Base-by-base conservation (phyloP, 768 basidiomycete species). In the Russula griseocarnosa region DNA sequence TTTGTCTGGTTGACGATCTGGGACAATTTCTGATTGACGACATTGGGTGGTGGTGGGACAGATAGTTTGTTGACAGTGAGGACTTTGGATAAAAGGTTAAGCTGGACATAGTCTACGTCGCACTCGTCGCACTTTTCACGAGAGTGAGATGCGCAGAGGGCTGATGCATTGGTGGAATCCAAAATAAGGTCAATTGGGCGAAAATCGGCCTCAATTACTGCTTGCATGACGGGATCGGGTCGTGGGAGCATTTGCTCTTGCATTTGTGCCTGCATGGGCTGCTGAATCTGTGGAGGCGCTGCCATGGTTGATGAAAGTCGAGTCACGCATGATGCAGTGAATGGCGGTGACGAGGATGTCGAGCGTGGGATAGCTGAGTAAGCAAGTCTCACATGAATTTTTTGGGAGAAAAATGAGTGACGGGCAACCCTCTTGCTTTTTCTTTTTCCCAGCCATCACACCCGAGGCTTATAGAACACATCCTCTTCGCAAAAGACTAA, bases 31-130 rank as follows among this genome's bases (percentile, higher is more conserved):
- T 86, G 86, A 9, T 87, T 86, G 55, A 90, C 78, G 54, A 94
- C 80, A 66, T 85, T 87, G 32, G 86, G 82, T 5, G 94, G 93
- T 2, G 94, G 94, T 24, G 86, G 93, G 70, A 90, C 90, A 55
- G 84, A 81, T 20, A 91, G 76, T 66, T 80, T 83, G 71, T 93
- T 86, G 68, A 79, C 74, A 65, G 82, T 80, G 60, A 94, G 81
- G 10, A 90, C 74, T 51, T 84, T 83, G 11, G 90, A 81, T 61
- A 95, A 82, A 24, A 87, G 84, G 74, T 96, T 97, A 59, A 94
- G 78, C 57, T 76, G 76, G 54, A 81, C 74, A 75, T 88, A 94
- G 76, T 97, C 91, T 3, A 88, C 70, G 61, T 79, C 80, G 73
- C 92, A 94, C 38, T 81, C 79, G 55, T 81, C 76, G 75, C 93